phyloP scores from a whole-genome alignment of 257 asterid genomes.

The Solanum paucissectum region DNA sequence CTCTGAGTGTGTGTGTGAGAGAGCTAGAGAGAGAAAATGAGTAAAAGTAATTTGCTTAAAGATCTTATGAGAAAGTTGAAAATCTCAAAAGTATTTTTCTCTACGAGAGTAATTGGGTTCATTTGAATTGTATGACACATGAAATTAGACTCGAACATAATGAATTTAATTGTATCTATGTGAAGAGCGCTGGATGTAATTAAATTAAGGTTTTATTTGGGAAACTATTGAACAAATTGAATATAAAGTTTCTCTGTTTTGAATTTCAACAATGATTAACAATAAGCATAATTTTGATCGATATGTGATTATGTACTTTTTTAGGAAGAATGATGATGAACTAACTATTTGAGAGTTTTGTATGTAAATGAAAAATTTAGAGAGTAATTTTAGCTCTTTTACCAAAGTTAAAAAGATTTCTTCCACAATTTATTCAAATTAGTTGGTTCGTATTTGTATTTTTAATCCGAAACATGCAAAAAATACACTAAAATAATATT shows the following conservation, averaged over 20 bases:
- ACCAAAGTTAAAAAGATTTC: neutral
- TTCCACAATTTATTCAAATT: neutral
- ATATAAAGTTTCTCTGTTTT: no score
- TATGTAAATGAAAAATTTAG: neutral
- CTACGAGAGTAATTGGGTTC: no score
- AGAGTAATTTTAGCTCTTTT: neutral
- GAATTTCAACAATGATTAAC: neutral
- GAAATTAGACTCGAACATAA: neutral
- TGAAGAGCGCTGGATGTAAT: no score
- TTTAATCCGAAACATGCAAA: neutral
- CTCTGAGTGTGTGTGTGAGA: neutral
- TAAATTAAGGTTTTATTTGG: no score
- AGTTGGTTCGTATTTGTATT: no score
- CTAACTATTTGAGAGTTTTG: neutral
- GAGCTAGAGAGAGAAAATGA: neutral
- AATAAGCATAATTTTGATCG: no score
- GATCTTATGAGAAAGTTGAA: neutral
- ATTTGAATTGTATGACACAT: neutral
- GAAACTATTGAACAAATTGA: no score
- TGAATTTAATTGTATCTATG: no score
- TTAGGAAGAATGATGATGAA: neutral
- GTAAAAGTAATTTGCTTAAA: neutral
- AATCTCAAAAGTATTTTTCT: neutral
- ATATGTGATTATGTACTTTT: neutral
- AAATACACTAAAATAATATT: neutral